These are phyloP conservation scores for Plectosphaerella cucumerina DNA, from an alignment of 2,329 filamentous ascomycete species.

Conservation along the genomic window DNA sequence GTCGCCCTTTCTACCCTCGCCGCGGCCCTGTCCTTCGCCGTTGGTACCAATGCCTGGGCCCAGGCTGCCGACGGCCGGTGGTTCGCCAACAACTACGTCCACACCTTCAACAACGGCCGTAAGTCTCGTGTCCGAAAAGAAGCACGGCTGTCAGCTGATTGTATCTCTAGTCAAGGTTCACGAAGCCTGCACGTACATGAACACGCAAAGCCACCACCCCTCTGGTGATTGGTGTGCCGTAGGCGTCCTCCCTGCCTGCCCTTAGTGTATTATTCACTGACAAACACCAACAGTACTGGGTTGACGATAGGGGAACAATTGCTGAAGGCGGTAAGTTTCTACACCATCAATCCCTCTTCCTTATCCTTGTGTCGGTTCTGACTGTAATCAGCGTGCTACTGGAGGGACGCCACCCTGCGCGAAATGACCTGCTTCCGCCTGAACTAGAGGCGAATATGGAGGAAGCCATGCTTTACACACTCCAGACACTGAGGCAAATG, in stretches of 20 bases:
- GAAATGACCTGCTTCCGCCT: constrained; percentile 2
- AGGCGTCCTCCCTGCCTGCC: not conserved
- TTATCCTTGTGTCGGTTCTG: not conserved
- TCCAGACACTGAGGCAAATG: too few species aligned
- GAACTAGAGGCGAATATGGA: not conserved
- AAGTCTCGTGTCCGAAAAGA: not conserved
- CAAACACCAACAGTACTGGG: not conserved
- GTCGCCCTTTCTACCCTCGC: not conserved
- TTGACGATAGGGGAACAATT: not conserved
- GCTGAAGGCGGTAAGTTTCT: constrained; percentile 1
- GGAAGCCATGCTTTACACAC: not conserved
- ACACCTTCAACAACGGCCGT: constrained; percentile 2
- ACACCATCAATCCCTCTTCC: not conserved
- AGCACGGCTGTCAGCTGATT: not conserved
- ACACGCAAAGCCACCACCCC: not conserved
- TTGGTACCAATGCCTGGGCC: constrained; percentile 1
- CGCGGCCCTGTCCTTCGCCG: constrained; percentile 1
- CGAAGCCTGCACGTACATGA: constrained; percentile 1
- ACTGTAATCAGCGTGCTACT: not conserved
- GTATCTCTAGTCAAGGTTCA: not conserved
- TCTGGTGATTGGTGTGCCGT: constrained; percentile 1
- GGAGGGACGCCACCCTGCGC: constrained; percentile 1
- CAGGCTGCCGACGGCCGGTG: not conserved
- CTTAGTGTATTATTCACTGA: not conserved
- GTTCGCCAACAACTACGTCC: constrained; percentile 2